These are phyloP conservation scores for Sherardia arvensis DNA, from an alignment of 257 asterid species.

Conservation along the genomic window DNA sequence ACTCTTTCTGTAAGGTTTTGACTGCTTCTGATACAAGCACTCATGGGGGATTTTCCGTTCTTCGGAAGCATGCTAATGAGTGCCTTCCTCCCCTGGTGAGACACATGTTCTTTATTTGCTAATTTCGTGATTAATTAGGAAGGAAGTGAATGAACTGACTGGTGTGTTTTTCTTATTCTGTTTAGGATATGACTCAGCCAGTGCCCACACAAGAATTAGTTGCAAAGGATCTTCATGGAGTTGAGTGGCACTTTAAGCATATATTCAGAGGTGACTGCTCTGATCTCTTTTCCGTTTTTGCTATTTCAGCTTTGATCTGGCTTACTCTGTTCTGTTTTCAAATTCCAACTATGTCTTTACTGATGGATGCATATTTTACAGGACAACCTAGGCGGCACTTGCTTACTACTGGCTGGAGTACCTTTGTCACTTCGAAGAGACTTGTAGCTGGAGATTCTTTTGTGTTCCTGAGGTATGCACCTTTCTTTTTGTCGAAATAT, in stretches of 20 bases:
- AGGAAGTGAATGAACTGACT: slow-evolving; percentile 9
- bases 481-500: not conserved
- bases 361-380: slow-evolving; percentile 9
- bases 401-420: slow-evolving; percentile 60
- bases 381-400: slow-evolving; percentile 67
- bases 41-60: slow-evolving; percentile 91
- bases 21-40: slow-evolving; percentile 94
- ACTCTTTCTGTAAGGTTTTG: slow-evolving; percentile 82
- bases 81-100: slow-evolving; percentile 87
- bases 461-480: slow-evolving; percentile 42
- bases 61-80: slow-evolving; percentile 75
- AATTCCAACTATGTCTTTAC: not conserved
- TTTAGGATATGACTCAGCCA: slow-evolving; percentile 64
- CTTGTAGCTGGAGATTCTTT: slow-evolving; percentile 49
- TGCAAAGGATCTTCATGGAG: slow-evolving; percentile 52
- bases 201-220: slow-evolving; percentile 49
- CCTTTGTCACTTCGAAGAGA: slow-evolving; percentile 45
- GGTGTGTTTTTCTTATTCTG: slow-evolving; percentile 1
- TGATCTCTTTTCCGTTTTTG: not conserved
- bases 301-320: not conserved
- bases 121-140: not conserved
- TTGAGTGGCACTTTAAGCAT: slow-evolving; percentile 52
- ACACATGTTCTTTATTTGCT: not conserved
- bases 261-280: slow-evolving; percentile 40
- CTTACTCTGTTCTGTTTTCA: not conserved